Evolutionary conservation across 1,284 basidiomycete genomes (phyloP).

Genomic region (Rhizoctonia solani): DNA sequence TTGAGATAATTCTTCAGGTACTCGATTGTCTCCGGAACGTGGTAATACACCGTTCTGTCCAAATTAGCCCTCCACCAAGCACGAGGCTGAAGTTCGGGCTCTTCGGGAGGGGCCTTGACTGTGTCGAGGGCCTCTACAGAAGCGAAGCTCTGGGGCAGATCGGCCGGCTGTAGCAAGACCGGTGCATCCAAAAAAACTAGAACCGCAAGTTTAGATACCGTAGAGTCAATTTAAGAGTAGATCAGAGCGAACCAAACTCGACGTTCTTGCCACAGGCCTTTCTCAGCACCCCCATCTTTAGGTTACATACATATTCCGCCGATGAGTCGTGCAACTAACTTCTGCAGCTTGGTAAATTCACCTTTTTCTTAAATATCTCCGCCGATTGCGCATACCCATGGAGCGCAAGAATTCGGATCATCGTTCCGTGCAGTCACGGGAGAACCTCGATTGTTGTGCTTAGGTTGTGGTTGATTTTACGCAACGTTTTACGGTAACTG

Average conservation of each 20-base stretch:
- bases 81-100: slow-evolving; percentile 69
- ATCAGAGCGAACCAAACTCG: slow-evolving; percentile 61
- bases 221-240: not conserved
- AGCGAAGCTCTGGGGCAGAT: slow-evolving; percentile 58
- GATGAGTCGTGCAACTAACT: not conserved
- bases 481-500: no score
- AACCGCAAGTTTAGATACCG: not conserved
- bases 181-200: slow-evolving; percentile 83
- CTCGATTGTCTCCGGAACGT: slow-evolving; percentile 61
- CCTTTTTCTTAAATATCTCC: slow-evolving; percentile 77
- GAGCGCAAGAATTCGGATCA: slow-evolving; percentile 43
- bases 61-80: slow-evolving; percentile 74
- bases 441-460: no score
- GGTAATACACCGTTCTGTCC: slow-evolving; percentile 57
- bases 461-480: no score
- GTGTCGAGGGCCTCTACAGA: slow-evolving; percentile 59
- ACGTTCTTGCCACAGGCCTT: slow-evolving; percentile 69
- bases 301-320: slow-evolving; percentile 36
- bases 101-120: slow-evolving; percentile 56
- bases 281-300: slow-evolving; percentile 75
- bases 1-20: slow-evolving; percentile 51
- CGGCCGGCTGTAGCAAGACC: slow-evolving; percentile 69
- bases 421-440: not conserved
- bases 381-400: slow-evolving; percentile 82
- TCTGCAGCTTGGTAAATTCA: slow-evolving; percentile 50